Evolutionary conservation across 768 basidiomycete species (phyloP).

Genomic region (Paxillus rubicundulus): DNA sequence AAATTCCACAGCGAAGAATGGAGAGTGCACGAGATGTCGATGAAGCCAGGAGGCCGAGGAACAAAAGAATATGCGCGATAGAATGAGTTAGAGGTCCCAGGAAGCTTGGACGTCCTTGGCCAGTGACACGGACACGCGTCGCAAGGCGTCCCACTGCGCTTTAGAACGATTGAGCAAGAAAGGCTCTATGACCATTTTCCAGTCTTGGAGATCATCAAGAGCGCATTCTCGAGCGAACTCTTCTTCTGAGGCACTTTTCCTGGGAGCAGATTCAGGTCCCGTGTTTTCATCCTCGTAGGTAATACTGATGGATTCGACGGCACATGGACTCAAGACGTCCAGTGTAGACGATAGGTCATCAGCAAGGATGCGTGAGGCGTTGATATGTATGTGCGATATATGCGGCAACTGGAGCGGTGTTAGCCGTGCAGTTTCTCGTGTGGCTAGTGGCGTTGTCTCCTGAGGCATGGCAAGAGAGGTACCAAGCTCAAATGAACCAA

Average conservation of each 20-base stretch:
- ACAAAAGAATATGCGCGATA: not conserved
- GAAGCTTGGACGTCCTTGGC: slow-evolving; percentile 13
- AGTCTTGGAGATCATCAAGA: slow-evolving; percentile 31
- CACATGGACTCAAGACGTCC: slow-evolving; percentile 14
- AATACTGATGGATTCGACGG: slow-evolving; percentile 22
- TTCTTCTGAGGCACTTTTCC: slow-evolving; percentile 12
- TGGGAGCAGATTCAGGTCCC: not conserved
- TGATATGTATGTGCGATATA: slow-evolving; percentile 22
- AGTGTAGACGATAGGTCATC: slow-evolving; percentile 24
- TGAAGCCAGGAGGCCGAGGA: not conserved
- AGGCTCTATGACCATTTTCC: slow-evolving; percentile 18
- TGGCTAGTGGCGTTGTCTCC: not conserved
- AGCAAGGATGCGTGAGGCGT: slow-evolving; percentile 25
- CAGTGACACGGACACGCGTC: slow-evolving; percentile 17
- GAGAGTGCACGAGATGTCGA: no score
- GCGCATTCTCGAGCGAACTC: slow-evolving; percentile 30
- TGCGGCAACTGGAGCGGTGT: not conserved
- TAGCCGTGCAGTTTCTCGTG: not conserved
- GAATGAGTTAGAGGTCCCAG: slow-evolving; percentile 21
- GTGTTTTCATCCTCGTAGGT: slow-evolving; percentile 14
- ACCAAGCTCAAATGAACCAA: slow-evolving; percentile 21
- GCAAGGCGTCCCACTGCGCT: slow-evolving; percentile 17
- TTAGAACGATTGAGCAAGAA: slow-evolving; percentile 17
- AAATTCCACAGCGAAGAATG: no score
- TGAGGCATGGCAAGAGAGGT: slow-evolving; percentile 19